Evolutionary conservation across 352 stramenopile genomes (phyloP), one percentile per base, ranked within the genome.

Genomic region (Pythium sp.): DNA sequence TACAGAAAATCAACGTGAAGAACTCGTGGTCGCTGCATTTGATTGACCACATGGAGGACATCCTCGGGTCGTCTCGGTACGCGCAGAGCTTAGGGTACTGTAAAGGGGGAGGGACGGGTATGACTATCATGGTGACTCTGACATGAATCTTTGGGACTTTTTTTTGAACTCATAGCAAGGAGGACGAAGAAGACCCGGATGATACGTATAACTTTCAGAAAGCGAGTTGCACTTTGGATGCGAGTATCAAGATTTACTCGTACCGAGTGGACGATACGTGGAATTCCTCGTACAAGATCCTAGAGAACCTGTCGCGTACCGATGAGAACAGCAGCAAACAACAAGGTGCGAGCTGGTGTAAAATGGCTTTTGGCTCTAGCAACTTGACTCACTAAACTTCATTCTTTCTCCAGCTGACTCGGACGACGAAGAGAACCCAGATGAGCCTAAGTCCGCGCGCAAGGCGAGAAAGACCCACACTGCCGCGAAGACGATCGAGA

Each of bases 181-280:
- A 64, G 20, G 64, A 85, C 20, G 76, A 77, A 24, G 80, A 78
- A 56, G 70, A 78, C 36, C 64, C 69, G 3, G 68, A 89, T 36
- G 77, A 86, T 26, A 93, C 87, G 63, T 95, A 90, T 63, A 99
- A 99, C 73, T 99, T 99, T 72, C 97, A 98, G 70, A 98, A 98
- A 66, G 97, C 97, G 30, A 98, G 89, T 67, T 99, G 97, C 75
- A 99, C 97, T 20, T 73, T 99, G n/a, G 97, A 99, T 73, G 97
- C 97, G 2, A 98, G 90, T 70, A 95, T 99, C 28, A 99, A 99
- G 78, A 99, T 99, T 69, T 99, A 99, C 78, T 98, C 94, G 43
- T 98, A 99, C 75, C 93, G 97, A 63, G 97, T 99, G 36, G 97
- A 99, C 72, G 97, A 99, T 74, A 98, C 98, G 57, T 98, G 97